A percentile compares a stretch with the other conserved stretches of the same genome.
Evolutionary conservation across 768 basidiomycete genomes (phyloP).

Genomic region (Lactarius quietus): DNA sequence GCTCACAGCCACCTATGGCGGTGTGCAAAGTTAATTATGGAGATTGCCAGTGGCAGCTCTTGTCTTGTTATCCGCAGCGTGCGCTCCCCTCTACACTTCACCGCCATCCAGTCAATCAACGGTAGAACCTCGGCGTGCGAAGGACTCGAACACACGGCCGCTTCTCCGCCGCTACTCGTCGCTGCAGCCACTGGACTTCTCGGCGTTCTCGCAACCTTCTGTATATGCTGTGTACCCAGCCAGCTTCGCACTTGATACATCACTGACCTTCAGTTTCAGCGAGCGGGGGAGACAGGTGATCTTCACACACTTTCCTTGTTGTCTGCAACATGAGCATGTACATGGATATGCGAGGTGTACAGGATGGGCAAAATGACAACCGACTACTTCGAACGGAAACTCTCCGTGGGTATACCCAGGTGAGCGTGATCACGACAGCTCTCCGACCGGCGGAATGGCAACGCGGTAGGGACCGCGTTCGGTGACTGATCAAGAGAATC

Average conservation of each 20-base stretch:
- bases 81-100: constrained; percentile 45
- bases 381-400: constrained; percentile 30
- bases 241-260: no score
- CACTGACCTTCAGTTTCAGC: constrained; percentile 68
- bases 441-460: constrained; percentile 84
- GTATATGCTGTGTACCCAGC: no score
- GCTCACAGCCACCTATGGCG: neutral
- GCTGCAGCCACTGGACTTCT: constrained; percentile 39
- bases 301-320: constrained; percentile 62
- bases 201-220: no score
- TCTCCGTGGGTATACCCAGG: constrained; percentile 42
- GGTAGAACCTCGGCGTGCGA: constrained; percentile 44
- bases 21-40: no score
- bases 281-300: constrained; percentile 54
- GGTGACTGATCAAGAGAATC: constrained; percentile 76
- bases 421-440: constrained; percentile 52
- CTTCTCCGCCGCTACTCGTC: constrained; percentile 52
- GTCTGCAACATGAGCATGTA: constrained; percentile 33
- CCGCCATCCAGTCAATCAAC: constrained; percentile 37
- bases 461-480: constrained; percentile 53
- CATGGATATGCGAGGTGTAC: neutral
- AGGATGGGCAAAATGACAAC: neutral
- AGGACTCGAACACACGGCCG: constrained; percentile 38
- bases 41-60: no score
- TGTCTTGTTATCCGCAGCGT: constrained; percentile 26